Conservation (phyloP, 2,329 filamentous ascomycete species). For the Aspergillus uvarum region DNA sequence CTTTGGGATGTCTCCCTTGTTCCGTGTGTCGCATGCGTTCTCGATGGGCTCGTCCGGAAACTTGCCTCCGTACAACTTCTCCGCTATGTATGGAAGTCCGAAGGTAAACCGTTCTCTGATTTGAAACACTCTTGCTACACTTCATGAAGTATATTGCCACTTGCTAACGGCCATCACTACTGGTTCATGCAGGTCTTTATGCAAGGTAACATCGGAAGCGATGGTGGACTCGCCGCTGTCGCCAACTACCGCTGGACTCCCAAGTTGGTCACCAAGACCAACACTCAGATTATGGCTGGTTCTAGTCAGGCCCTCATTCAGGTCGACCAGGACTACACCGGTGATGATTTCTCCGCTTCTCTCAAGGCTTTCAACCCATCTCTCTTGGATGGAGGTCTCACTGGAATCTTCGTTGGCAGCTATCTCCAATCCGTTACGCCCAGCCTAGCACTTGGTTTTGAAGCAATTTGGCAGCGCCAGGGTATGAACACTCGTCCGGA, state of each 20-base stretch:
- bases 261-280: conserved; percentile 79
- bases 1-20: conserved; percentile 88
- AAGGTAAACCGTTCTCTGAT: conserved; percentile 61
- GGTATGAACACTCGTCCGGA: conserved; percentile 85
- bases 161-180: not conserved
- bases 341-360: conserved; percentile 87
- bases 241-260: conserved; percentile 91
- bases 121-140: not conserved
- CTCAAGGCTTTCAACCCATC: conserved; percentile 97
- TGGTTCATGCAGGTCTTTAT: conserved; percentile 71
- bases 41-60: conserved; percentile 81
- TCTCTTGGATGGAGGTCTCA: conserved; percentile 83
- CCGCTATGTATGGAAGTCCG: conserved; percentile 87
- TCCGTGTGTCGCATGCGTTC: conserved; percentile 97
- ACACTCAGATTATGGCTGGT: conserved; percentile 78
- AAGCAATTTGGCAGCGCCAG: conserved; percentile 89
- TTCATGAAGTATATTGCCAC: not conserved
- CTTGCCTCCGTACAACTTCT: conserved; percentile 91
- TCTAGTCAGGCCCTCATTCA: conserved; percentile 82
- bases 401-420: conserved; percentile 92
- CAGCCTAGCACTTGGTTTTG: conserved; percentile 80
- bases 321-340: conserved; percentile 93
- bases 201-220: conserved; percentile 93
- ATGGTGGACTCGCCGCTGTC: conserved; percentile 79
- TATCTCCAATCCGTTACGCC: conserved; percentile 93